These are phyloP conservation scores for Neurospora pannonica DNA, from an alignment of 495 filamentous ascomycete genomes.

Conservation along the genomic window DNA sequence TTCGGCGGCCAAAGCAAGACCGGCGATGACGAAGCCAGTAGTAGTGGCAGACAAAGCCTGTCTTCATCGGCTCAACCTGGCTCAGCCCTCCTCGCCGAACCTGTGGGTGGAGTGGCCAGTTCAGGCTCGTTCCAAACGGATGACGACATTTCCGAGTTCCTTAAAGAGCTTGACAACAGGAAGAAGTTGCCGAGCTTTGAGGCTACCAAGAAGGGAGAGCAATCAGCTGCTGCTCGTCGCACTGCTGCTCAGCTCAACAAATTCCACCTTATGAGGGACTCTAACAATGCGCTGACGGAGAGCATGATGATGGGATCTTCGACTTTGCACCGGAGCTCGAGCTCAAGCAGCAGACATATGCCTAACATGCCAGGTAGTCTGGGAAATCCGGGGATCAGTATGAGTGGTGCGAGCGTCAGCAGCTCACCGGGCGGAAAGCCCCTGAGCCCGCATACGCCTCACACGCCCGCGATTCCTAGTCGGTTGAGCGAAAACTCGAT, in stretches of 20 bases:
- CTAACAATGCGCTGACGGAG: slow-evolving; percentile 75
- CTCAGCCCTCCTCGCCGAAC: slow-evolving; percentile 69
- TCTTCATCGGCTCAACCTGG: slow-evolving; percentile 81
- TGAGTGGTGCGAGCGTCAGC: slow-evolving; percentile 50
- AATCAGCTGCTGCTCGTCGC: slow-evolving; percentile 45
- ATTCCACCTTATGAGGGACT: slow-evolving; percentile 78
- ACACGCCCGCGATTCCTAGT: slow-evolving; percentile 86
- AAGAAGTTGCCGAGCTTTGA: slow-evolving; percentile 70
- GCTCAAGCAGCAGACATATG: slow-evolving; percentile 74
- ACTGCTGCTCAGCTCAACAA: slow-evolving; percentile 63
- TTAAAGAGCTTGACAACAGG: slow-evolving; percentile 73
- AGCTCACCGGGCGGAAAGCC: slow-evolving; percentile 81
- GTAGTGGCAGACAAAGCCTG: slow-evolving; percentile 79
- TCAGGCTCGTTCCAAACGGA: slow-evolving; percentile 75
- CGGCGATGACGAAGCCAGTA: slow-evolving; percentile 73
- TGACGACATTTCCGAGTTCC: slow-evolving; percentile 86
- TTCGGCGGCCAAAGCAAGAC: slow-evolving; percentile 56
- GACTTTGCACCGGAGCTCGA: slow-evolving; percentile 71
- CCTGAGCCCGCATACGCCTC: slow-evolving; percentile 85
- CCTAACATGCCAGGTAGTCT: slow-evolving; percentile 68
- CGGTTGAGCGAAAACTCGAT: slow-evolving; percentile 83
- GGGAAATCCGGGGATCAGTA: slow-evolving; percentile 62
- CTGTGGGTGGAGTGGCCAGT: slow-evolving; percentile 53
- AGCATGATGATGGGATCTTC: slow-evolving; percentile 72
- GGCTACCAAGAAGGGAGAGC: slow-evolving; percentile 45